Conservation (phyloP, 2,329 filamentous ascomycete species). For the Pyrenochaeta sp. region DNA sequence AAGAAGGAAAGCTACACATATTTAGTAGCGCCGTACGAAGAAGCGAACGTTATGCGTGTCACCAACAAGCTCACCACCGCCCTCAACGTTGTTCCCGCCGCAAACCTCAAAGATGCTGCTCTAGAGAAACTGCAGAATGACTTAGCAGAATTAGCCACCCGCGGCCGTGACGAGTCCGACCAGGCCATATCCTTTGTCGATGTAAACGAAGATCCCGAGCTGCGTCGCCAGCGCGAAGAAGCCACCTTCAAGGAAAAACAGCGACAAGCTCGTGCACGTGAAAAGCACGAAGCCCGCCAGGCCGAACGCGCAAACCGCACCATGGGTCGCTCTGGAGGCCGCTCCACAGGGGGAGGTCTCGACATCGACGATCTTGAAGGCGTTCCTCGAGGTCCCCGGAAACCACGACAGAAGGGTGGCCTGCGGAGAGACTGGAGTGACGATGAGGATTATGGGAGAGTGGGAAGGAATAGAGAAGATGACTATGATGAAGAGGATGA, state of each 20-base stretch:
- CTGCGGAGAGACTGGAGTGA: slow-evolving; percentile 66
- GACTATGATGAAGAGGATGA: slow-evolving; percentile 83
- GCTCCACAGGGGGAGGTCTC: slow-evolving; percentile 69
- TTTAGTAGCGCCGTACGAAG: slow-evolving; percentile 74
- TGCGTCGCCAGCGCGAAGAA: slow-evolving; percentile 77
- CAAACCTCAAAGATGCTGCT: slow-evolving; percentile 74
- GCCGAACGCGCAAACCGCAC: slow-evolving; percentile 64
- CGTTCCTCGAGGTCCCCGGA: slow-evolving; percentile 43
- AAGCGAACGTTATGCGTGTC: slow-evolving; percentile 73
- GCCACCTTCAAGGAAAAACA: slow-evolving; percentile 76
- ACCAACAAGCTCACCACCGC: slow-evolving; percentile 80
- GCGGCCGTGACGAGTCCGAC: slow-evolving; percentile 55
- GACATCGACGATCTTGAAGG: slow-evolving; percentile 67
- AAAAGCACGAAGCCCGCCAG: slow-evolving; percentile 72
- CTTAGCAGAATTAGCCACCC: slow-evolving; percentile 69
- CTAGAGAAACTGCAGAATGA: slow-evolving; percentile 72
- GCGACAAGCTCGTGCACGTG: slow-evolving; percentile 68
- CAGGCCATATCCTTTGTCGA: slow-evolving; percentile 71
- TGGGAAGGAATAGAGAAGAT: slow-evolving; percentile 69
- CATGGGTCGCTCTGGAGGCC: slow-evolving; percentile 60
- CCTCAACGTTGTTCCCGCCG: slow-evolving; percentile 73
- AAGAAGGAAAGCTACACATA: slow-evolving; percentile 79
- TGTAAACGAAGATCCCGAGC: slow-evolving; percentile 76
- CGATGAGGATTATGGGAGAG: slow-evolving; percentile 77
- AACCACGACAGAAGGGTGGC: slow-evolving; percentile 47